These are phyloP conservation scores for Botrytis galanthina DNA, from an alignment of 2,329 filamentous ascomycete species.

Conservation along the genomic window DNA sequence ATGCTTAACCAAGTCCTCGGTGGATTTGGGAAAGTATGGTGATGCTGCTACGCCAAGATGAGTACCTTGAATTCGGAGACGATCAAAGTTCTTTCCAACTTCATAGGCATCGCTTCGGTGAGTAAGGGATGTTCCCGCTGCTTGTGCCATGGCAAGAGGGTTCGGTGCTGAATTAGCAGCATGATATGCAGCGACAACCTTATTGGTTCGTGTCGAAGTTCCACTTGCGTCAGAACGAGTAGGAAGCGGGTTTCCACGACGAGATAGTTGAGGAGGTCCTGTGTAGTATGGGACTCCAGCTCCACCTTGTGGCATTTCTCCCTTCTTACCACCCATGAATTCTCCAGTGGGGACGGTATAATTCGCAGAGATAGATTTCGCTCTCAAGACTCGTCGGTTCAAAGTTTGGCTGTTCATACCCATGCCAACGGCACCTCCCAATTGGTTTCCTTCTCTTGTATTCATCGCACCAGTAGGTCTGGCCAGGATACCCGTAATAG, in stretches of 20 bases:
- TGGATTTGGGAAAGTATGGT: not conserved
- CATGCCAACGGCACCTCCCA: not conserved
- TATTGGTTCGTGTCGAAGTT: not conserved
- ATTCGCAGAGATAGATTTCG: not conserved
- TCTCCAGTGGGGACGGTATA: not conserved
- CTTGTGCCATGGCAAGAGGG: not conserved
- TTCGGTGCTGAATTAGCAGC: not conserved
- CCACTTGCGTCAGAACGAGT: not conserved
- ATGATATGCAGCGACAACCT: not conserved
- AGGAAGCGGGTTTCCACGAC: not conserved
- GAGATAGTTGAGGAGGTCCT: not conserved
- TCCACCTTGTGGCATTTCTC: not conserved
- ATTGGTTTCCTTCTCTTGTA: not conserved
- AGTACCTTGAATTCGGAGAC: not conserved
- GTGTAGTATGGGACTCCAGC: not conserved
- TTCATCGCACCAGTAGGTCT: not conserved
- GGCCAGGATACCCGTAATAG: not conserved
- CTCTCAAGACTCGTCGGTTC: not conserved
- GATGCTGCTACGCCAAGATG: not conserved
- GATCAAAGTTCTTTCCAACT: not conserved
- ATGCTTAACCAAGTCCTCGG: slow-evolving; percentile 1
- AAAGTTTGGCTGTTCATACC: not conserved
- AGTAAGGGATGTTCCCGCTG: slow-evolving; percentile 5
- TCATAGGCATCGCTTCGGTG: slow-evolving; percentile 8
- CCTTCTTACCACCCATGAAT: not conserved